Percentiles rank a stretch among this genome's conserved stretches.
These are phyloP conservation scores for Nitzschia putrida DNA, from an alignment of 108 stramenopile species.

Conservation along the genomic window DNA sequence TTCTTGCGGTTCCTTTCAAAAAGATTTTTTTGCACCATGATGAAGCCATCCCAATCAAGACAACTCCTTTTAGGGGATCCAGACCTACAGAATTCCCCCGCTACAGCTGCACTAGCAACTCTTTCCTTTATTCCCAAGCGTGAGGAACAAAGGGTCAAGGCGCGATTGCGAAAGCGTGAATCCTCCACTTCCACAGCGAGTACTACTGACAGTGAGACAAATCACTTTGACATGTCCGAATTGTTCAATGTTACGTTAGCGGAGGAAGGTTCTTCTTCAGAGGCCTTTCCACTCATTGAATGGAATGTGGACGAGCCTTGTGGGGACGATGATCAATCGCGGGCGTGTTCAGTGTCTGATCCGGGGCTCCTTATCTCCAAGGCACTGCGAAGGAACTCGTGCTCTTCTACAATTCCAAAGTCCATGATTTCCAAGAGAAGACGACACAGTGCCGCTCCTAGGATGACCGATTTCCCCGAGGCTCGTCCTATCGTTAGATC, in stretches of 20 bases:
- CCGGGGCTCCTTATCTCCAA: no score
- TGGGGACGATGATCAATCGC: no score
- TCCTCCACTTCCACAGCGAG: neutral
- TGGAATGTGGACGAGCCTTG: neutral
- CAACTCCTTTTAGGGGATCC: neutral
- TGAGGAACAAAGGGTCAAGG: neutral
- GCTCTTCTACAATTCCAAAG: neutral
- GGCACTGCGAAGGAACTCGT: neutral
- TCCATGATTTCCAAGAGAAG: neutral
- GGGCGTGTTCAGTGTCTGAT: no score
- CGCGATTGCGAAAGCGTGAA: neutral
- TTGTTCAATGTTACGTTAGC: neutral
- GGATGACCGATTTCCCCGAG: neutral
- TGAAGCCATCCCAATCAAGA: neutral
- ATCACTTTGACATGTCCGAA: constrained; percentile 12
- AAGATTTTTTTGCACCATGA: neutral
- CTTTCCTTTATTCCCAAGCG: neutral
- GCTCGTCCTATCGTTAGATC: constrained; percentile 5
- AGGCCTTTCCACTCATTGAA: neutral
- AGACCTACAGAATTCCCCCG: constrained; percentile 2
- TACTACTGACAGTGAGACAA: neutral
- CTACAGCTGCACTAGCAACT: constrained; percentile 3
- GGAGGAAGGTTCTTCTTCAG: neutral
- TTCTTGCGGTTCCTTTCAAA: constrained; percentile 1
- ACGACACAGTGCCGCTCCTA: neutral